These are phyloP conservation scores for Proliferodiscus dingleyae DNA, from an alignment of 2,329 filamentous ascomycete genomes.

Conservation along the genomic window DNA sequence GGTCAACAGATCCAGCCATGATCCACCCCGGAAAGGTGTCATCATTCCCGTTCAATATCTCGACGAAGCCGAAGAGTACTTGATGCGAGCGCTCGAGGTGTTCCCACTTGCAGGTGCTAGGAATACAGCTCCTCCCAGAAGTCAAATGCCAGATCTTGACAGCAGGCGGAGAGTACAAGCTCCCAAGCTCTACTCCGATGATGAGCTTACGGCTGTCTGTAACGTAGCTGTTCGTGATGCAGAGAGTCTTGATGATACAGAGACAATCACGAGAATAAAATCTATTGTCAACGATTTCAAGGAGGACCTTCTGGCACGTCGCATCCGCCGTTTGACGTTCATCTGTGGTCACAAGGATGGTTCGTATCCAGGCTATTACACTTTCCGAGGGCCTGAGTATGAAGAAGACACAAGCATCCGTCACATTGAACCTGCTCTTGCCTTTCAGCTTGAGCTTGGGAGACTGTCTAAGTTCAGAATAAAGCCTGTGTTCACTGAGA, in stretches of 20 bases:
- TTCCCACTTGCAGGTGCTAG: constrained; percentile 58
- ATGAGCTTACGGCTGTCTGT: constrained; percentile 85
- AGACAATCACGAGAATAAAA: constrained; percentile 71
- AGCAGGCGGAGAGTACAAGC: constrained; percentile 62
- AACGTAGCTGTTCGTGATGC: constrained; percentile 89
- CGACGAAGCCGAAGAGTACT: constrained; percentile 85
- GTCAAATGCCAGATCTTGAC: constrained; percentile 67
- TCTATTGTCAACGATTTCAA: constrained; percentile 75
- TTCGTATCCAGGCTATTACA: constrained; percentile 95
- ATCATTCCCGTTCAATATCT: constrained; percentile 91
- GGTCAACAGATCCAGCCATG: constrained; percentile 63
- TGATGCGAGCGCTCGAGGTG: constrained; percentile 77
- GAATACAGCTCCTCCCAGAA: constrained; percentile 50
- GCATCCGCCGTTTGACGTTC: constrained; percentile 88
- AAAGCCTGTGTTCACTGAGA: constrained; percentile 97
- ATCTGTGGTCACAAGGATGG: constrained; percentile 94
- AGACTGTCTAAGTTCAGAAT: constrained; percentile 96
- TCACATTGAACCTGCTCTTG: constrained; percentile 91
- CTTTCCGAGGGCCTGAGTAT: constrained; percentile 89
- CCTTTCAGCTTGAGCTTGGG: constrained; percentile 96
- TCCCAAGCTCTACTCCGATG: constrained; percentile 52
- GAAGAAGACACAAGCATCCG: constrained; percentile 92
- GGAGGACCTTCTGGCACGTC: constrained; percentile 74
- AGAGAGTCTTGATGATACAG: constrained; percentile 76
- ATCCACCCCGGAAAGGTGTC: constrained; percentile 85